phyloP scores from a whole-genome alignment of 1,139 yeast species.

The Candida labiduridarum region DNA sequence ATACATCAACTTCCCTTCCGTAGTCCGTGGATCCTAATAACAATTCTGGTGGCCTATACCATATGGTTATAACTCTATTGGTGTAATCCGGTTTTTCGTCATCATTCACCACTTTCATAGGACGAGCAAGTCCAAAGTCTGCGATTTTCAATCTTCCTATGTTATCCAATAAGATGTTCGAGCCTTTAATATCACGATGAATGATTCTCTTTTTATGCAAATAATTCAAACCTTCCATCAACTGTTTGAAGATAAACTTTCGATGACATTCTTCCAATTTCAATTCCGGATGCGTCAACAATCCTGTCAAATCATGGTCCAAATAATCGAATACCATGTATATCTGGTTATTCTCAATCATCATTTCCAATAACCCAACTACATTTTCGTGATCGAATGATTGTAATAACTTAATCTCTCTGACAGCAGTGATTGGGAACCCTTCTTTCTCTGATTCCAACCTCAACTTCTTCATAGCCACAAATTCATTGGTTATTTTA shows the following conservation, averaged over 20 bases:
- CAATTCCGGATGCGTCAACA: conserved; percentile 76
- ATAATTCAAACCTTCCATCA: conserved; percentile 79
- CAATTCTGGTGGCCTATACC: conserved; percentile 98
- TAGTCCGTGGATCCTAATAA: conserved; percentile 87
- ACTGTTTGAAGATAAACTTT: conserved; percentile 75
- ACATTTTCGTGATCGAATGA: conserved; percentile 83
- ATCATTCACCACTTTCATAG: conserved; percentile 58
- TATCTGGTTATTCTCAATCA: conserved; percentile 79
- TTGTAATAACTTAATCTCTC: conserved; percentile 87
- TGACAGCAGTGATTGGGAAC: conserved; percentile 91
- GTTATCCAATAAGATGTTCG: conserved; percentile 77
- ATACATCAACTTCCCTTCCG: conserved; percentile 88
- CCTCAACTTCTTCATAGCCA: conserved; percentile 82
- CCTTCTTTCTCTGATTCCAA: conserved; percentile 91
- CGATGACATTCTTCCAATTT: conserved; percentile 64
- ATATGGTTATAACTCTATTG: conserved; percentile 89
- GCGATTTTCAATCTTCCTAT: conserved; percentile 81
- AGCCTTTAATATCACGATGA: conserved; percentile 94
- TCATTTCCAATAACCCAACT: conserved; percentile 82
- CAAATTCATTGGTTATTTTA: conserved; percentile 64
- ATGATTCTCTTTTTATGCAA: conserved; percentile 78
- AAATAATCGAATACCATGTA: conserved; percentile 93
- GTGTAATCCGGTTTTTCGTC: conserved; percentile 76
- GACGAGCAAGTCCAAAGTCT: conserved; percentile 92
- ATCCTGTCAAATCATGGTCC: conserved; percentile 91